Conservation (phyloP, 345 rosid species). For the Hibiscus syriacus region DNA sequence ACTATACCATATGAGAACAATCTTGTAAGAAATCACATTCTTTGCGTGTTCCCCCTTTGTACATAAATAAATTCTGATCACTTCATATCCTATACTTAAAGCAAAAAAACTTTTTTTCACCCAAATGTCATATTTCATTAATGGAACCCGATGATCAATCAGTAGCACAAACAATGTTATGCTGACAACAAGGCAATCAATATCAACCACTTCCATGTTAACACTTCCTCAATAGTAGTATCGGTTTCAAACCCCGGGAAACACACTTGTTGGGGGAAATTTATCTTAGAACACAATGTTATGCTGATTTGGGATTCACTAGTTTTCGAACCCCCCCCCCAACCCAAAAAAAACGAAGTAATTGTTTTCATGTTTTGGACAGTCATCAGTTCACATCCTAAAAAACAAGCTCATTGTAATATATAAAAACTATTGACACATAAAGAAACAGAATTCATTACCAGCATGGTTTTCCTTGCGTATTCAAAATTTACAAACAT, state of each 20-base stretch:
- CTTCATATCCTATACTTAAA: neutral
- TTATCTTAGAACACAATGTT: too few relatives aligned
- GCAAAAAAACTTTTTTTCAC: neutral
- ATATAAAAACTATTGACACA: neutral
- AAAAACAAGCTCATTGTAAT: neutral
- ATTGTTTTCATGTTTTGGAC: neutral
- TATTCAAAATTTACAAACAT: neutral
- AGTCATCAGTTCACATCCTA: neutral
- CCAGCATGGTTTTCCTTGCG: neutral
- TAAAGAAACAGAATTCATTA: neutral
- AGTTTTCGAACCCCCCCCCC: neutral
- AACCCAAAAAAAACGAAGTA: neutral
- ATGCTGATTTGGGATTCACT: neutral
- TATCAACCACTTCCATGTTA: neutral
- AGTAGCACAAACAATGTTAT: neutral
- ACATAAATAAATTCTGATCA: neutral
- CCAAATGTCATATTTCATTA: neutral
- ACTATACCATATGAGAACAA: neutral
- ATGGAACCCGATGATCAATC: neutral
- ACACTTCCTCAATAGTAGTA: neutral
- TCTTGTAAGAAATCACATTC: neutral
- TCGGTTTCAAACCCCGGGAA: neutral
- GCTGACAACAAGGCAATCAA: neutral
- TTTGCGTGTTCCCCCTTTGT: neutral
- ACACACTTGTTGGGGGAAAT: neutral